Evolutionary conservation across 441 rosid species (phyloP), one percentile per base, ranked within the genome.

Genomic region (Arabidopsis lyrata): DNA sequence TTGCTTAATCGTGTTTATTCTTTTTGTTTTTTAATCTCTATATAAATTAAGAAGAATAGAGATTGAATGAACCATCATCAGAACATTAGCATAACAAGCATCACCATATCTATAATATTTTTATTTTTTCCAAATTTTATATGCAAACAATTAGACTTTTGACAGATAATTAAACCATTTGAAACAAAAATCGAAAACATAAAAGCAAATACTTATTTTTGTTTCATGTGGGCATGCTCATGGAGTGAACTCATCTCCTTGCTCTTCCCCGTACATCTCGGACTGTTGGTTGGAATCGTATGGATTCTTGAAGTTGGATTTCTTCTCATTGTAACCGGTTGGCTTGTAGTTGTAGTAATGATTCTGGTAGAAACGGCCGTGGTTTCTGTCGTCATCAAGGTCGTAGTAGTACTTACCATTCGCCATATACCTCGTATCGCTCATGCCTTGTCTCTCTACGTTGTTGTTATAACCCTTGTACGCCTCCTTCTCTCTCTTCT

Each of bases 361-460:
- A 39, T 65, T 77, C 72, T 71, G 61, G 73, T 77, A 77, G 16
- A 49, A 77, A 50, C 72, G 56, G 8, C 80, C 80, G 63, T 82
- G 76, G 53, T 80, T 82, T 39, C 78, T 75, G 5, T 80, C 76
- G 39, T 53, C 73, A 1, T 64, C 32, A 59, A 77, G 39, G 42
- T 77, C 81, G 54, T 44, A 49, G 49, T 45, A 80, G 59, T 82
- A 82, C 27, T 75, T 80, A 47, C 85, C 85, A 0, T 82, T 77
- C 15, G 80, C 83, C 81, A 82, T 42, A 66, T 48, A 82, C 70
- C 85, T 71, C 10, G 85, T 82, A 47, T 80, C 83, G 10, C 85
- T 82, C 85, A 82, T 77, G 8, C 83, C 85, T 72, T 75, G 80
- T 71, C 81, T 80, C 77, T 70, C 74, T 8, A 54, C 73, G 13